These are phyloP conservation scores for Yarrowia galli DNA, from an alignment of 1,139 yeast genomes.

Conservation along the genomic window DNA sequence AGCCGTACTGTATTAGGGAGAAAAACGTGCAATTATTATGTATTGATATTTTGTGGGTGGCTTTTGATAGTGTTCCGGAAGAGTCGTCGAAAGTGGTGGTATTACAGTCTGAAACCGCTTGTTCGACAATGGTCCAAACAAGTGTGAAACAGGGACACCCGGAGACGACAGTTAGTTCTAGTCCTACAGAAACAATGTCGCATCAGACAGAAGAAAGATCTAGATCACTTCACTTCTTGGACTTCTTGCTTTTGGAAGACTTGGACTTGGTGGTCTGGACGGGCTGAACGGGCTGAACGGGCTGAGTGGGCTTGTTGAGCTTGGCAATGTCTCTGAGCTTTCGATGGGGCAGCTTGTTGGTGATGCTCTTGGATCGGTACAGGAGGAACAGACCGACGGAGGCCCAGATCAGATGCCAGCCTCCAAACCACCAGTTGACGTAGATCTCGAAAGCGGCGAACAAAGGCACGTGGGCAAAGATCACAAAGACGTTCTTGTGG, in stretches of 20 bases:
- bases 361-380: conserved; percentile 8
- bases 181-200: too few relatives aligned
- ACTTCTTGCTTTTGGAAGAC: not conserved
- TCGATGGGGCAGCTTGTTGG: conserved; percentile 6
- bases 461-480: conserved; percentile 25
- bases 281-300: not conserved
- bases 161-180: too few relatives aligned
- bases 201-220: too few relatives aligned
- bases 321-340: conserved; percentile 25
- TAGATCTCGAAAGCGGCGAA: conserved; percentile 14
- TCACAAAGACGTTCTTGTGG: conserved; percentile 9
- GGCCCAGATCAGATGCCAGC: conserved; percentile 23
- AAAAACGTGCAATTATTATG: not conserved
- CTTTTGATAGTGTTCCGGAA: not conserved
- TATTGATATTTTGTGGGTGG: conserved; percentile 8
- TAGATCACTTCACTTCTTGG: too few relatives aligned
- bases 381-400: conserved; percentile 3
- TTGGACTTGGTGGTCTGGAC: not conserved
- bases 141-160: too few relatives aligned
- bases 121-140: not conserved
- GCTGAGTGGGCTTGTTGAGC: conserved; percentile 3
- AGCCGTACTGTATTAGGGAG: too few relatives aligned
- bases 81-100: too few relatives aligned
- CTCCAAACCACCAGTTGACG: conserved; percentile 38
- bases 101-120: too few relatives aligned